Evolutionary conservation across 73 alveolate species (phyloP).

Genomic region (Tetrahymena thermophila): DNA sequence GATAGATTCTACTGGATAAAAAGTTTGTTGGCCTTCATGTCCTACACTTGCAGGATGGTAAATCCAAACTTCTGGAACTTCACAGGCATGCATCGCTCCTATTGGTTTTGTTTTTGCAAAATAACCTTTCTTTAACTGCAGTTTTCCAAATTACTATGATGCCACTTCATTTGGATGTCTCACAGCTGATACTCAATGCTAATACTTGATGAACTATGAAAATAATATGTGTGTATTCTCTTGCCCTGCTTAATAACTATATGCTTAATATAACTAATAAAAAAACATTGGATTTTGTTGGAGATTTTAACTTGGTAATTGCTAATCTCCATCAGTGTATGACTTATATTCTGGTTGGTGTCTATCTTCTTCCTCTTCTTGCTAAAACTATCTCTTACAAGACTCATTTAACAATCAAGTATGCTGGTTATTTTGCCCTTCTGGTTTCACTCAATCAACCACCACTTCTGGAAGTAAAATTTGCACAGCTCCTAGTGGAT

Average conservation of each 20-base stretch:
- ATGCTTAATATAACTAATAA: background rate
- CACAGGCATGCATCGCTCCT: background rate
- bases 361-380: background rate
- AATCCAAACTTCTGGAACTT: background rate
- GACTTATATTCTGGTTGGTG: background rate
- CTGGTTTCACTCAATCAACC: background rate
- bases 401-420: background rate
- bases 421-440: background rate
- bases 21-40: background rate
- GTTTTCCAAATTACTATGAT: background rate
- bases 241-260: background rate
- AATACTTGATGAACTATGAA: background rate
- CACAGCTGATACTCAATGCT: background rate
- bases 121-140: background rate
- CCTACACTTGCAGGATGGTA: background rate
- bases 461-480: background rate
- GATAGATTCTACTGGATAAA: background rate
- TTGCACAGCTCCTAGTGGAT: background rate
- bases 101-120: background rate
- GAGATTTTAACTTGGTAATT: background rate
- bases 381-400: background rate
- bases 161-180: background rate
- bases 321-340: background rate
- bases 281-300: background rate
- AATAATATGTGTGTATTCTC: background rate